A percentile compares a stretch with the other conserved stretches of the same genome.
These are phyloP conservation scores for Clonostachys rhizophaga DNA, from an alignment of 2,329 filamentous ascomycete species.

Conservation along the genomic window DNA sequence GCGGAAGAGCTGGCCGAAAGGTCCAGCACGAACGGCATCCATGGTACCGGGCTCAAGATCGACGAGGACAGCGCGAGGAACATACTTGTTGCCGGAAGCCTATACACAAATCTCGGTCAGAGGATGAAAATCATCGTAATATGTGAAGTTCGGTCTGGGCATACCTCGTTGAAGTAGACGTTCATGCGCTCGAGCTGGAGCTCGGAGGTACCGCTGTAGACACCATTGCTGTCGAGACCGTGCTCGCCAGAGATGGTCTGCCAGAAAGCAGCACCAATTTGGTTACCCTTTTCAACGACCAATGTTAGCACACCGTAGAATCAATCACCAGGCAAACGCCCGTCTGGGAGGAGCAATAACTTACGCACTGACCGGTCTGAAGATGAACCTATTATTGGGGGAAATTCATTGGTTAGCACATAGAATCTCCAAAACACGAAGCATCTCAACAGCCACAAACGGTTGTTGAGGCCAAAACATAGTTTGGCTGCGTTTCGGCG, in stretches of 20 bases:
- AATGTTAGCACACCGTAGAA: constrained; percentile 25
- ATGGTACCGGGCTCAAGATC: constrained; percentile 99
- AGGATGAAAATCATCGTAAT: neutral
- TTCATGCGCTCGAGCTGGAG: constrained; percentile 99
- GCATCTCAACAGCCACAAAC: neutral
- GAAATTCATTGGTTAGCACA: constrained; percentile 50
- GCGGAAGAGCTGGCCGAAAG: constrained; percentile 98
- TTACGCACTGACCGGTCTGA: constrained; percentile 99
- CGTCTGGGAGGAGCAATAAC: constrained; percentile 17
- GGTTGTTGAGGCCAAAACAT: neutral
- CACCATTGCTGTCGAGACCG: constrained; percentile 93
- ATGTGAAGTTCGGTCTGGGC: constrained; percentile 9
- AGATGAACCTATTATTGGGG: constrained; percentile 81
- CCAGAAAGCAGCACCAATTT: constrained; percentile 99
- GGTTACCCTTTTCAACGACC: constrained; percentile 74
- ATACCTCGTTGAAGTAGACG: constrained; percentile 89
- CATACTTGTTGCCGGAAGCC: constrained; percentile 98
- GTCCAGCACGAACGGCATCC: constrained; percentile 97
- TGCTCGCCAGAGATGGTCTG: constrained; percentile 86
- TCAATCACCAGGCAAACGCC: constrained; percentile 2
- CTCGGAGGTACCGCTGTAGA: constrained; percentile 98
- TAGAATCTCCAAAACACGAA: neutral
- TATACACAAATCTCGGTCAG: constrained; percentile 26
- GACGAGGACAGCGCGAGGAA: constrained; percentile 97
- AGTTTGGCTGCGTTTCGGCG: constrained; percentile 13